Conservation (phyloP, 2,329 filamentous ascomycete genomes). For the Diaporthe vaccinii region DNA sequence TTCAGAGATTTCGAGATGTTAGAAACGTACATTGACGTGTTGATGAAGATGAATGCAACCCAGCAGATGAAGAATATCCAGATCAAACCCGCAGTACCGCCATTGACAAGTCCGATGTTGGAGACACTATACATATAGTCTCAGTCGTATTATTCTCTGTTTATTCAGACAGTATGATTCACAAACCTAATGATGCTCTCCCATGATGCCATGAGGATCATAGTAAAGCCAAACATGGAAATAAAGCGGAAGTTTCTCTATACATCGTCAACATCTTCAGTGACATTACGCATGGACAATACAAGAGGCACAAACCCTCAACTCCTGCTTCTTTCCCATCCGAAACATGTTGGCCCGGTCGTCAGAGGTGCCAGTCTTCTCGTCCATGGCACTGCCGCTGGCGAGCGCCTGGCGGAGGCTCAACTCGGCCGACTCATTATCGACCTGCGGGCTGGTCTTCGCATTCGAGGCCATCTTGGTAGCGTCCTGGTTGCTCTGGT, state of each 20-base stretch:
- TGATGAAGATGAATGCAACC: slow-evolving; percentile 55
- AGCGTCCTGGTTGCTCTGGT: no score
- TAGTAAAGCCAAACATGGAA: slow-evolving; percentile 62
- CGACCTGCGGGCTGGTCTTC: background rate
- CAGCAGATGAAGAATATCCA: slow-evolving; percentile 56
- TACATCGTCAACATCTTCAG: slow-evolving; percentile 45
- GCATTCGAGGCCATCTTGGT: background rate
- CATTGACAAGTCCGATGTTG: slow-evolving; percentile 53
- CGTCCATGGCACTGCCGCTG: slow-evolving; percentile 13
- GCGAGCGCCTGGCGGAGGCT: slow-evolving; percentile 15
- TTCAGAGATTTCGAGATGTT: slow-evolving; percentile 2
- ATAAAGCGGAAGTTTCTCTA: slow-evolving; percentile 59
- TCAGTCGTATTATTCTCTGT: slow-evolving; percentile 44
- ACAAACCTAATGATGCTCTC: slow-evolving; percentile 47
- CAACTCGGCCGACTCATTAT: background rate
- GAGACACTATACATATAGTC: slow-evolving; percentile 34
- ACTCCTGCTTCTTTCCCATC: slow-evolving; percentile 64
- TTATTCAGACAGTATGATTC: slow-evolving; percentile 45
- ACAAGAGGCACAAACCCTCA: slow-evolving; percentile 51
- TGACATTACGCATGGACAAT: fast-evolving
- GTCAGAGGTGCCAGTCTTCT: slow-evolving; percentile 37
- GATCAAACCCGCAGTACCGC: slow-evolving; percentile 60
- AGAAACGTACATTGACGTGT: slow-evolving; percentile 60
- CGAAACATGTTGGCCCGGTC: slow-evolving; percentile 61
- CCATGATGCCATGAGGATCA: slow-evolving; percentile 61